Evolutionary conservation across 768 basidiomycete species (phyloP).

Genomic region (Leucocoprinus leucothites): DNA sequence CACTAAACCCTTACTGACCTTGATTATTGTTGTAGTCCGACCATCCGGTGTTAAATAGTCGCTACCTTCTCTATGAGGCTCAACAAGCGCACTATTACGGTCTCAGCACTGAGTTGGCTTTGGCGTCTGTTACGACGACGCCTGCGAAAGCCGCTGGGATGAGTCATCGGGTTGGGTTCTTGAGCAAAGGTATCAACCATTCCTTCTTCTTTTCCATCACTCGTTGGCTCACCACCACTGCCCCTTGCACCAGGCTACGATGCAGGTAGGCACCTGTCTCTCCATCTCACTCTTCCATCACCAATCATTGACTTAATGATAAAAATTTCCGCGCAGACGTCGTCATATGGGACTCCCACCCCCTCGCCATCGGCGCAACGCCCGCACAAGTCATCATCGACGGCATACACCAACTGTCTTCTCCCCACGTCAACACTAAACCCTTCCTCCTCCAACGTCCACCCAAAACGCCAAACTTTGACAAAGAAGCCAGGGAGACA

Average conservation of each 20-base stretch:
- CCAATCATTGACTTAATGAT: neutral
- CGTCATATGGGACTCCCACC: conserved; percentile 73
- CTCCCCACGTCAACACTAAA: conserved; percentile 39
- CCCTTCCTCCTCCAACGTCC: conserved; percentile 44
- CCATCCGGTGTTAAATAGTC: conserved; percentile 56
- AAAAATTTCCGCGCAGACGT: conserved; percentile 33
- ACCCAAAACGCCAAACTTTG: conserved; percentile 56
- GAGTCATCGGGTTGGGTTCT: conserved; percentile 62
- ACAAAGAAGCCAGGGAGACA: conserved; percentile 54
- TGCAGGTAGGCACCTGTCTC: conserved; percentile 49
- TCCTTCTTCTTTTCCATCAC: neutral
- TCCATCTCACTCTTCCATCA: too few relatives aligned
- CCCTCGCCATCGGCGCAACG: conserved; percentile 74
- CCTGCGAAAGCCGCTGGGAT: conserved; percentile 65
- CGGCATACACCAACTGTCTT: conserved; percentile 62
- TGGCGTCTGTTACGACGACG: conserved; percentile 61
- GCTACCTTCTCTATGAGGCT: conserved; percentile 70
- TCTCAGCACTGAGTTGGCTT: conserved; percentile 50
- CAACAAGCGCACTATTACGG: conserved; percentile 69
- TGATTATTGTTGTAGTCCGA: conserved; percentile 35
- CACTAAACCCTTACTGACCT: too few relatives aligned
- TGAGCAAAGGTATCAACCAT: conserved; percentile 43
- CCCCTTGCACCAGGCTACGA: conserved; percentile 57
- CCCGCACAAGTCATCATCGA: conserved; percentile 83
- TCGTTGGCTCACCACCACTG: conserved; percentile 3